Conservation (phyloP, 1,284 basidiomycete species). For the Microbotryomycetes sp. region DNA sequence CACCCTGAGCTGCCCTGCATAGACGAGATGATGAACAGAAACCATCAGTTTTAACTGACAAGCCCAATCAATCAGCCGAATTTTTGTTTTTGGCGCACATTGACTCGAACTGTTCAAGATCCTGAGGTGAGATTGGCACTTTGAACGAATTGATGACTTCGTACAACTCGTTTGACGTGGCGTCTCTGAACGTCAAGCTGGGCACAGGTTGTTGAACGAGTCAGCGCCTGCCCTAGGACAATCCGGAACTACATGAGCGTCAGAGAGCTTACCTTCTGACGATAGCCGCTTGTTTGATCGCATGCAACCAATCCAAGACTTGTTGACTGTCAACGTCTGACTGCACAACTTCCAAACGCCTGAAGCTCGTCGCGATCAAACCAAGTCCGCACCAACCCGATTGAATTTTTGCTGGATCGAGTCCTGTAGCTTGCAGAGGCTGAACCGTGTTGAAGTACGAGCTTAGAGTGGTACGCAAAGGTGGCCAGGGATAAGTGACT, state of each 20-base stretch:
- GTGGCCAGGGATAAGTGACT: constrained; percentile 11
- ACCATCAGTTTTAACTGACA: too few relatives aligned
- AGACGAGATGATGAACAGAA: too few relatives aligned
- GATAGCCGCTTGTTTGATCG: constrained; percentile 8
- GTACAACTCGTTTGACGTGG: neutral
- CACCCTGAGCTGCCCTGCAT: neutral
- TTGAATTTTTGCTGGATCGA: constrained; percentile 7
- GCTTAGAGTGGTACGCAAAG: constrained; percentile 4
- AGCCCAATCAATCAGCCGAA: neutral
- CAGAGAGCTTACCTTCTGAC: constrained; percentile 3
- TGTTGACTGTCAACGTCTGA: constrained; percentile 3
- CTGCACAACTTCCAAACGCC: constrained; percentile 11
- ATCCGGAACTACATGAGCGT: too few relatives aligned
- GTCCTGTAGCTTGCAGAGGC: neutral
- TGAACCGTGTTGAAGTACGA: constrained; percentile 2
- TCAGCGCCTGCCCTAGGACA: neutral
- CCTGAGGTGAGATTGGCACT: neutral
- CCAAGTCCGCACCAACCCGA: constrained; percentile 8
- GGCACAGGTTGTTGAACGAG: neutral
- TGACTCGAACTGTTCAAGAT: neutral
- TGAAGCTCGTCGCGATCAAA: constrained; percentile 9
- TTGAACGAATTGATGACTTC: neutral
- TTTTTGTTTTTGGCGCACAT: neutral
- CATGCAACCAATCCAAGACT: constrained; percentile 1
- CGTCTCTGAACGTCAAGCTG: neutral